Conservation (phyloP, 495 filamentous ascomycete genomes). For the Mycothermus thermophilus region DNA sequence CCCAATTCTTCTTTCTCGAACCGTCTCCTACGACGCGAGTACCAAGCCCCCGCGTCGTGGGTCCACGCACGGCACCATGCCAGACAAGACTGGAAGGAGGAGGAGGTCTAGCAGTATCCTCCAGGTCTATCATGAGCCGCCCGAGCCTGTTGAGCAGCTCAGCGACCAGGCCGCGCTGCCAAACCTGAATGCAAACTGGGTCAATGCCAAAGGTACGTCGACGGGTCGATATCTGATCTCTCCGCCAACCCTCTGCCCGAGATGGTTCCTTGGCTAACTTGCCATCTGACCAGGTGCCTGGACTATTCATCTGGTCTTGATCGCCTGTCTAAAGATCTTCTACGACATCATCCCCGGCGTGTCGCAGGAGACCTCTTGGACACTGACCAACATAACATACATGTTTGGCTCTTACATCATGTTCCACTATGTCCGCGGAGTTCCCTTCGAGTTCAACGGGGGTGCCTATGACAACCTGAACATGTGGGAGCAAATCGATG, state of each 20-base stretch:
- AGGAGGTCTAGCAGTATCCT: slow-evolving; percentile 90
- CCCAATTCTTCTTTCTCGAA: slow-evolving; percentile 58
- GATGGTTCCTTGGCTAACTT: background rate
- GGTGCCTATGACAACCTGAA: slow-evolving; percentile 98
- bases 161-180: slow-evolving; percentile 90
- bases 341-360: slow-evolving; percentile 91
- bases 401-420: slow-evolving; percentile 98
- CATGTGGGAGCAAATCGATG: slow-evolving; percentile 99
- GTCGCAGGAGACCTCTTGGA: slow-evolving; percentile 96
- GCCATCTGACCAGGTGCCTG: slow-evolving; percentile 57
- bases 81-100: slow-evolving; percentile 51
- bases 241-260: background rate
- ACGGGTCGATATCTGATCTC: background rate
- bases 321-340: slow-evolving; percentile 78
- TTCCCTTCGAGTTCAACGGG: slow-evolving; percentile 98
- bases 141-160: slow-evolving; percentile 86
- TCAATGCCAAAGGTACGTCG: slow-evolving; percentile 85
- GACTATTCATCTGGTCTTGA: slow-evolving; percentile 90
- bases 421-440: slow-evolving; percentile 97
- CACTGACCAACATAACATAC: slow-evolving; percentile 95
- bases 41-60: slow-evolving; percentile 46
- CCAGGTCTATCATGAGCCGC: slow-evolving; percentile 75
- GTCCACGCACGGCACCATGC: slow-evolving; percentile 28
- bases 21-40: slow-evolving; percentile 67
- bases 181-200: slow-evolving; percentile 96